Evolutionary conservation across 2,329 filamentous ascomycete species (phyloP), one percentile per base, ranked within the genome.

Genomic region (Apiospora rasikravindrae): DNA sequence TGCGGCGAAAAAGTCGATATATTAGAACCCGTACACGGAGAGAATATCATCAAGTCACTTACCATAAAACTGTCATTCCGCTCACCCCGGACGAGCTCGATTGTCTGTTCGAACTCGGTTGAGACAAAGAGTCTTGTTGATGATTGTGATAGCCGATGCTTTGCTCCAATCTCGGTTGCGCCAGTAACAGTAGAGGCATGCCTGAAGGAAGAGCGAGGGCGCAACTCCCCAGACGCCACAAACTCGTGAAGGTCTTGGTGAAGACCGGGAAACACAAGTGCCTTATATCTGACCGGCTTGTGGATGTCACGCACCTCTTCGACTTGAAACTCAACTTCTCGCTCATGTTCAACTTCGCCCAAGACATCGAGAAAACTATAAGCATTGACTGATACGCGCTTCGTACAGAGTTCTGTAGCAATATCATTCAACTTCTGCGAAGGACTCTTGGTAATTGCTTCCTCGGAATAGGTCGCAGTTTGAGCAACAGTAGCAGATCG

Each of bases 261-360:
- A 8, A 57, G 14, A 22, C 26, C 26, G 8, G 51, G 26, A 6
- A 57, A 57, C 14, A 19, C 7, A 29, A 57, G 51, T 0, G 88
- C 77, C 0, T 75, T 75, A 71, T 83, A 85, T 1, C 82, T 78
- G 0, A 77, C 66, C 0, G 84, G 86, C 44, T 83, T 86, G 75
- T 91, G 85, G 1, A 86, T 80, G 73, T 91, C 84, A 0, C 89
- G 86, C 0, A 91, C 84, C 22, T 85, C 81, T 71, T 92, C 89
- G 0, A 91, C 84, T 73, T 92, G 86, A 10, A 87, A 84, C 4
- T 88, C 88, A 0, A 92, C 85, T 71, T 92, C 89, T 14, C 89
- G 81, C 74, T 92, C 89, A 72, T 88, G 85, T 47, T 88, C 87
- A 0, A 88, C 90, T 70, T 67, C 64, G 11, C 24, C 64, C 19